phyloP scores from a whole-genome alignment of 192 early-diverging fungal species.

The Gryganskiella cystojenkinii region DNA sequence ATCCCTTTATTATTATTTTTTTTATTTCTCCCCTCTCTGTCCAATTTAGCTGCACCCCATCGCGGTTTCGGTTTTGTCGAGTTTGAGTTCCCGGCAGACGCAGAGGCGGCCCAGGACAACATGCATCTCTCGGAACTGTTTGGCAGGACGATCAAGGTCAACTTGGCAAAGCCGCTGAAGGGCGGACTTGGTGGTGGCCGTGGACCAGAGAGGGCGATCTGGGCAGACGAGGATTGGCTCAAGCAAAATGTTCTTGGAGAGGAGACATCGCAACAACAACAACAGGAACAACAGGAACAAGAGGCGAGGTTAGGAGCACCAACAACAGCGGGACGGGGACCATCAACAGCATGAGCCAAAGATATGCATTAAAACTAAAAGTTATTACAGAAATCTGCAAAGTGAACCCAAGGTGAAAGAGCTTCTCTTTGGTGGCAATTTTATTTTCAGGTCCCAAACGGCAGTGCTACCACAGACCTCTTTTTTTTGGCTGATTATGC shows the following conservation, averaged over 20 bases:
- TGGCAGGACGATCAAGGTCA: constrained; percentile 91
- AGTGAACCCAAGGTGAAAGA: too few species aligned
- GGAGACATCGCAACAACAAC: constrained; percentile 8
- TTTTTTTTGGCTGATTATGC: too few species aligned
- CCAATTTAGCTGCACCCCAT: constrained; percentile 68
- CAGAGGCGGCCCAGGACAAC: constrained; percentile 91
- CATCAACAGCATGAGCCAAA: not conserved
- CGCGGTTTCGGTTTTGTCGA: constrained; percentile 97
- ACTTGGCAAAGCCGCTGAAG: constrained; percentile 76
- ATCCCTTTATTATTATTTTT: not conserved
- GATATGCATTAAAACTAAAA: too few species aligned
- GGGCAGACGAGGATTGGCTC: constrained; percentile 52
- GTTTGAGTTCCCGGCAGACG: constrained; percentile 88
- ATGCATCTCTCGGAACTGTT: constrained; percentile 91
- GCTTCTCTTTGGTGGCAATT: too few species aligned
- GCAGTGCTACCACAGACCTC: too few species aligned
- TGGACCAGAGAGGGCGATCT: constrained; percentile 50
- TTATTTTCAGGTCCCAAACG: too few species aligned
- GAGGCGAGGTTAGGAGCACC: too few species aligned
- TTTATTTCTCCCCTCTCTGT: not conserved
- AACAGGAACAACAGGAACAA: not conserved
- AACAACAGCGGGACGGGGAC: not conserved
- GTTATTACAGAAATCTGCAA: too few species aligned
- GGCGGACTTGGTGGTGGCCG: constrained; percentile 55
- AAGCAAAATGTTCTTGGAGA: constrained; percentile 40